Conservation (phyloP, 2,329 filamentous ascomycete species). For the Sporothrix mexicana region DNA sequence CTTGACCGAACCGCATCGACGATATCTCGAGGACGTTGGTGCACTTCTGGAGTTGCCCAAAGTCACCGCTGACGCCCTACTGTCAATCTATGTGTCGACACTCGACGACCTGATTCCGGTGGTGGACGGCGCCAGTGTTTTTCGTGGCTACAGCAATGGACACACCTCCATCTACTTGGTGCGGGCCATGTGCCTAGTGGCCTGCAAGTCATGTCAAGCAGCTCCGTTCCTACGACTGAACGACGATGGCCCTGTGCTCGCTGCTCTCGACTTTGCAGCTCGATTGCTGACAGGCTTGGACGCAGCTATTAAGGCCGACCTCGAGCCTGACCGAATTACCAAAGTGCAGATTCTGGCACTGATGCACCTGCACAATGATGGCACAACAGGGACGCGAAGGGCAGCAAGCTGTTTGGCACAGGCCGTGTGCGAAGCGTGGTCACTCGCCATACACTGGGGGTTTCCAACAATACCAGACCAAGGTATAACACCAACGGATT, state of each 20-base stretch:
- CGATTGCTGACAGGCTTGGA: slow-evolving; percentile 13
- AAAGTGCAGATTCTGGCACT: slow-evolving; percentile 26
- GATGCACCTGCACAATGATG: slow-evolving; percentile 28
- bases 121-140: slow-evolving; percentile 3
- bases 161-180: background rate
- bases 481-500: background rate
- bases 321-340: slow-evolving; percentile 22
- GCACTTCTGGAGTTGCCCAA: slow-evolving; percentile 1
- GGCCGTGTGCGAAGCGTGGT: slow-evolving; percentile 24
- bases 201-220: slow-evolving; percentile 2
- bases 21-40: background rate
- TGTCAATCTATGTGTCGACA: background rate
- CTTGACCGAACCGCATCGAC: slow-evolving; percentile 1
- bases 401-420: slow-evolving; percentile 19
- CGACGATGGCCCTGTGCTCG: background rate
- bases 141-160: slow-evolving; percentile 16
- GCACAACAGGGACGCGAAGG: slow-evolving; percentile 1
- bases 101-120: slow-evolving; percentile 7
- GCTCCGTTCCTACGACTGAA: background rate
- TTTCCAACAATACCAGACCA: background rate
- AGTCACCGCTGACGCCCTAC: background rate
- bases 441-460: slow-evolving; percentile 12
- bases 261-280: slow-evolving; percentile 21
- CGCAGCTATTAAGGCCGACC: slow-evolving; percentile 24
- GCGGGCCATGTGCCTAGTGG: slow-evolving; percentile 6